Base-by-base conservation (phyloP, 495 filamentous ascomycete species). In the Hyaloscypha bicolor region DNA sequence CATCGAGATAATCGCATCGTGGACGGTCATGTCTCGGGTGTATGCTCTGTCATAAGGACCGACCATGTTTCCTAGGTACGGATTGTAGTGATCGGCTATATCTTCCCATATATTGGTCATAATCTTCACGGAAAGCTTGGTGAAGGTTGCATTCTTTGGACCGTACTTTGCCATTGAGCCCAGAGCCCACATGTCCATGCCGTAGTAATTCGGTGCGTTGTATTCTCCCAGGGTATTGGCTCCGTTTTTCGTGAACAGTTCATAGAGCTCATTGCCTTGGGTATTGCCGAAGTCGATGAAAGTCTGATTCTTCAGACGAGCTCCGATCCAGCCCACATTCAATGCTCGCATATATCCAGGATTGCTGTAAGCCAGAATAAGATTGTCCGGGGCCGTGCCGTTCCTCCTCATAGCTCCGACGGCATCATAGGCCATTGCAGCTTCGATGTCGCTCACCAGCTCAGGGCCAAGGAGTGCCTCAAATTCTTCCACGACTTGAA, bases 401-500 rank as follows among this genome's bases (percentile, higher is more conserved):
- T 76, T 74, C 6, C 74, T 71, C 1, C 72, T 55, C 74, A 76
- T 76, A 25, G 72, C 72, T 3, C 74, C 74, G 25, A 76, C 63
- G 39, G 74, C 74, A 51, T 71, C 67, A 58, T 71, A 68, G 21
- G 70, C 71, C 55, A 76, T 60, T 29, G 68, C 71, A 22, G 70
- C 70, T 60, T 73, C 71, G 35, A 76, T 76, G 9, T 65, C 63
- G 31, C 55, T 31, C 4, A 74, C 68, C 0, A 76, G 62, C 11
- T 48, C 61, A 1, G 42, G n/a, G 2, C 74, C 74, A 14, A 76
- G 63, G 4, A 74, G 63, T 39, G 68, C 67, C 4, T 74, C 70
- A 53, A 76, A 76, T 58, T 76, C 74, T 63, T 74, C 72, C 25
- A 76, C 74, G 60, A 76, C 65, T 64, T 76, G 74, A 6, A 76